Evolutionary conservation across 73 alveolate genomes (phyloP).

Genomic region (Tetrahymena elliotti): DNA sequence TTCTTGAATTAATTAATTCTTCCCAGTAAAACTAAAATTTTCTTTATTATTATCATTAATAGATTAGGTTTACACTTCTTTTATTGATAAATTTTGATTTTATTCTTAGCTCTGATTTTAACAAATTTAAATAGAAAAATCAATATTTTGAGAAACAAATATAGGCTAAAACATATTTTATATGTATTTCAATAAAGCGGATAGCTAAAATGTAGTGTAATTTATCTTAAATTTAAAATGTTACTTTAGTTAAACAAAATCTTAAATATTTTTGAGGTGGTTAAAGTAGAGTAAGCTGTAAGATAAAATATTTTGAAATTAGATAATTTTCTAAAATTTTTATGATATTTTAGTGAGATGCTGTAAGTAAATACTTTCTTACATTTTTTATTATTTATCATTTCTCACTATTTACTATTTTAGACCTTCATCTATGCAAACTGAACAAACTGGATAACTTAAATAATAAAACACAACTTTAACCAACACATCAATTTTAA

Average conservation of each 20-base stretch:
- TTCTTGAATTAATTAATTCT: too few species aligned
- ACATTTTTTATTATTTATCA: not conserved
- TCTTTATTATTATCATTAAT: too few species aligned
- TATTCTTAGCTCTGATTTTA: not conserved
- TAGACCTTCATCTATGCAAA: not conserved
- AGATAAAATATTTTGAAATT: not conserved
- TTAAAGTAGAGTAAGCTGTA: not conserved
- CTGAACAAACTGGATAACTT: not conserved
- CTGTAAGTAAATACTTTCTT: not conserved
- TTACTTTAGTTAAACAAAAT: too few species aligned
- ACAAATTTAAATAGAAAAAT: too few species aligned
- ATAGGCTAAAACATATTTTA: not conserved
- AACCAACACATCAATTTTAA: not conserved
- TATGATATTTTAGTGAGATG: not conserved
- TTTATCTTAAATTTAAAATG: not conserved
- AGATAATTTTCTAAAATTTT: not conserved
- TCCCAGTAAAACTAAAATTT: too few species aligned
- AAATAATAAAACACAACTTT: not conserved
- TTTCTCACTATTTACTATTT: not conserved
- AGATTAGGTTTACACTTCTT: too few species aligned
- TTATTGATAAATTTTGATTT: too few species aligned
- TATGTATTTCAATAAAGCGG: not conserved
- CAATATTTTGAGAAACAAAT: not conserved
- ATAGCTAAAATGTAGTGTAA: not conserved
- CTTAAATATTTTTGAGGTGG: not conserved